phyloP scores from a whole-genome alignment of 1,284 basidiomycete species.

The Pascua sp. region DNA sequence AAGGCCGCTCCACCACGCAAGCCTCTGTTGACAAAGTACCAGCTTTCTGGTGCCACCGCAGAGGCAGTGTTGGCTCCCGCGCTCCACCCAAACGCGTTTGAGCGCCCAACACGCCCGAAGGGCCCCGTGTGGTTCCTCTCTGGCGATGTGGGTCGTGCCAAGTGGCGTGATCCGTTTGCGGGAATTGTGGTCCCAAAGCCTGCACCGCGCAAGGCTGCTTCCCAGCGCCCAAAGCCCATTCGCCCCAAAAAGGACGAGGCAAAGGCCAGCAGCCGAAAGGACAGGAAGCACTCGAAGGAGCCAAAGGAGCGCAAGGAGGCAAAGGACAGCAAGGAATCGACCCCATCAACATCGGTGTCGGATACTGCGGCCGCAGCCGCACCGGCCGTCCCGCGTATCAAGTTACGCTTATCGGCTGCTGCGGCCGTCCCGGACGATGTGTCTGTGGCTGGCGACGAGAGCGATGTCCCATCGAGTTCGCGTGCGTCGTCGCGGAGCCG shows the following conservation, averaged over 20 bases:
- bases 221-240: constrained; percentile 20
- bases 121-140: constrained; percentile 44
- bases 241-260: constrained; percentile 11
- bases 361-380: constrained; percentile 2
- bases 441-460: constrained; percentile 9
- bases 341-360: constrained; percentile 1
- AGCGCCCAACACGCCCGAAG: constrained; percentile 33
- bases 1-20: constrained; percentile 26
- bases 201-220: constrained; percentile 31
- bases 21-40: constrained; percentile 40
- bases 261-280: constrained; percentile 3
- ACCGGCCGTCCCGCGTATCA: constrained; percentile 12
- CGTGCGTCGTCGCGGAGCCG: constrained; percentile 13
- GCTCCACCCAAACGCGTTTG: constrained; percentile 42
- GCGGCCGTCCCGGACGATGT: not conserved
- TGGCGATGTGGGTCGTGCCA: constrained; percentile 26
- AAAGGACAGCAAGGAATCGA: constrained; percentile 5
- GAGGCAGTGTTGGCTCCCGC: constrained; percentile 42
- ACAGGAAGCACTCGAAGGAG: not conserved
- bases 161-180: constrained; percentile 43
- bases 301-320: constrained; percentile 4
- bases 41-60: constrained; percentile 41
- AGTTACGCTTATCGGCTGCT: constrained; percentile 8
- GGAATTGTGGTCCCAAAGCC: constrained; percentile 41
- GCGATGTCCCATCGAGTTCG: constrained; percentile 5